Base-by-base conservation (phyloP, 495 filamentous ascomycete species). In the Hapsidospora chrysogenum region DNA sequence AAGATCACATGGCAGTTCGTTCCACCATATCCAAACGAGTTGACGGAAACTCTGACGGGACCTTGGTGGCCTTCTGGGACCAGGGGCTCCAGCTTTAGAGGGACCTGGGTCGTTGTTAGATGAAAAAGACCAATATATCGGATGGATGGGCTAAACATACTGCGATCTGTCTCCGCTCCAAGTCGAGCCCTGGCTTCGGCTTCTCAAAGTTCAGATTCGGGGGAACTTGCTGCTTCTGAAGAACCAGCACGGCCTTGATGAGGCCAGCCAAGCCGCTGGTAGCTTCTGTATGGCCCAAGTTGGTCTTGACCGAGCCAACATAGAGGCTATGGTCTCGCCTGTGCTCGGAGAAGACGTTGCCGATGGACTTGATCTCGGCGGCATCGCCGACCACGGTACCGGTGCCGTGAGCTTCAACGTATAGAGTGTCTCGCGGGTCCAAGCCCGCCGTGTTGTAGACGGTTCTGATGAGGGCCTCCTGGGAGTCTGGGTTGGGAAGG, bases 21-120 rank as follows among this genome's bases (percentile, higher is more conserved):
- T 3, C 74, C 72, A 7, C 72, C 73, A 41, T 61, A 72, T 0
- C 74, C 72, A 33, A 69, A 74, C 8, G 57, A 68, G 37, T 70
- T 76, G 9, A 76, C 50, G 2, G 58, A 63, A 1, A 53, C 49
- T 14, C 70, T 53, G 1, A 61, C 53, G 2, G 57, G 37, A 3
- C 51, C 51, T 29, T 41, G 36, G 25, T 3, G n/a, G n/a, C n/a
- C n/a, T n/a, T n/a, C n/a, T n/a, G n/a, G n/a, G n/a, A n/a, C n/a
- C n/a, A n/a, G n/a, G n/a, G n/a, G n/a, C n/a, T n/a, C n/a, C n/a
- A n/a, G n/a, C n/a, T n/a, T n/a, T n/a, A n/a, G n/a, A n/a, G n/a
- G n/a, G n/a, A n/a, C n/a, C n/a, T n/a, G n/a, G n/a, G n/a, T n/a
- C n/a, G n/a, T n/a, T n/a, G n/a, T n/a, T n/a, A n/a, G n/a, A n/a